phyloP scores from a whole-genome alignment of 768 basidiomycete genomes.

The Tephrocybe sp. region DNA sequence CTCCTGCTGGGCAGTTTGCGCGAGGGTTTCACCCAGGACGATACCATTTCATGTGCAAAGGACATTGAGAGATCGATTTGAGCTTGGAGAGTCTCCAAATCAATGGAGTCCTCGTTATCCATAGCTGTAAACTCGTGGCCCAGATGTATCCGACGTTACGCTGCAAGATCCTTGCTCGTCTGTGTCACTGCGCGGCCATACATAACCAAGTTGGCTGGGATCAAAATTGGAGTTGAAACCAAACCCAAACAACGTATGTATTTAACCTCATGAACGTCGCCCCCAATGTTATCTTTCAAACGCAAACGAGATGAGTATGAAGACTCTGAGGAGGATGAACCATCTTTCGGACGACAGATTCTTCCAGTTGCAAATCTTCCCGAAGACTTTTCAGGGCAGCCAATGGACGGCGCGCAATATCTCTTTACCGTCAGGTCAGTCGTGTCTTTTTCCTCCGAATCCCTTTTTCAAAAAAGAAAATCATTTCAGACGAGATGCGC shows the following conservation, averaged over 20 bases:
- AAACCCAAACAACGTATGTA: neutral
- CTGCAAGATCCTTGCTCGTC: too few relatives aligned
- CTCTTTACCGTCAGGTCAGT: slow-evolving; percentile 76
- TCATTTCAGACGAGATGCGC: slow-evolving; percentile 63
- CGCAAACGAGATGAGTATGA: slow-evolving; percentile 52
- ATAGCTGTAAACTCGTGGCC: slow-evolving; percentile 6
- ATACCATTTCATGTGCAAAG: slow-evolving; percentile 66
- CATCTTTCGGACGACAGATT: slow-evolving; percentile 63
- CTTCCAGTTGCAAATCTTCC: slow-evolving; percentile 82
- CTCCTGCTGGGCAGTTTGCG: slow-evolving; percentile 35
- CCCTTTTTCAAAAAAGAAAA: neutral
- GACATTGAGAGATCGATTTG: slow-evolving; percentile 81
- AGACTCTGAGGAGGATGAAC: slow-evolving; percentile 60
- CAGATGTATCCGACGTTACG: neutral
- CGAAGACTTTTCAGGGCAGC: slow-evolving; percentile 59
- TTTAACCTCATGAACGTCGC: too few relatives aligned
- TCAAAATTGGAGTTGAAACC: neutral
- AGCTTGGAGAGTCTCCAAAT: slow-evolving; percentile 71
- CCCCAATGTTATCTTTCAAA: slow-evolving; percentile 40
- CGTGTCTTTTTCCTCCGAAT: neutral
- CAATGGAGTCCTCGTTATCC: slow-evolving; percentile 54
- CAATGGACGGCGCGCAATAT: slow-evolving; percentile 74
- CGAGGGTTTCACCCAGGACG: slow-evolving; percentile 72
- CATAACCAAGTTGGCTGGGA: too few relatives aligned
- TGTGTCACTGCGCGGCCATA: too few relatives aligned